Evolutionary conservation across 768 basidiomycete species (phyloP), one percentile per base, ranked within the genome.

Genomic region (Pleurotus tuoliensis): DNA sequence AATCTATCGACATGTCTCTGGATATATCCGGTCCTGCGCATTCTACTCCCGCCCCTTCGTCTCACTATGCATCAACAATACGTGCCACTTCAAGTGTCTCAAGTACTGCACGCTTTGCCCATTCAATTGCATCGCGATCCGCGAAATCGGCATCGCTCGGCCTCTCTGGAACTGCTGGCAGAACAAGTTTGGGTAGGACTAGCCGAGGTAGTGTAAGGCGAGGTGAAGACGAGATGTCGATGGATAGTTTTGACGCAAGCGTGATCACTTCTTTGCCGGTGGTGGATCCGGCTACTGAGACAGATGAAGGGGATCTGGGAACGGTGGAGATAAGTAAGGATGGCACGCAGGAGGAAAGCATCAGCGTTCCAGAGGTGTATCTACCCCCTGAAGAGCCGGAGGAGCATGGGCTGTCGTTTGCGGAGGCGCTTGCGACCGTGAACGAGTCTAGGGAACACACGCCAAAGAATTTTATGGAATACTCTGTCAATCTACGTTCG

Each of bases 161-260:
- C 27, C 63, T 64, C 24, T 64, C 66, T 41, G 39, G 39, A 4
- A 22, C 38, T 20, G 66, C 68, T 15, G 69, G 69, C 6, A 46
- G 22, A 24, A 8, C 68, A 49, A 64, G 69, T 8, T 68, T 74
- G 11, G 64, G 69, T 44, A 67, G 67, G 56, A 66, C 61, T 45
- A 73, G 66, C 40, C 66, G 65, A 16, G 37, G 30, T 16, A 38
- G 25, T 38, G 13, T 22, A 15, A n/a, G 22, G 18, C 34, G 51
- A 15, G 18, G 8, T 1, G n/a, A 38, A 5, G 51, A 38, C 15
- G 39, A 40, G 12, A 41, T 41, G 22, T 66, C 66, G 13, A 65
- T 66, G 39, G 76, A 79, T 20, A 86, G 82, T 62, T 88, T 90
- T 61, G 84, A 87, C 41, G 68, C 76, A 52, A 86, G 82, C 61